phyloP scores from a whole-genome alignment of 2,329 filamentous ascomycete genomes.

The Pestalotiopsis sp. region DNA sequence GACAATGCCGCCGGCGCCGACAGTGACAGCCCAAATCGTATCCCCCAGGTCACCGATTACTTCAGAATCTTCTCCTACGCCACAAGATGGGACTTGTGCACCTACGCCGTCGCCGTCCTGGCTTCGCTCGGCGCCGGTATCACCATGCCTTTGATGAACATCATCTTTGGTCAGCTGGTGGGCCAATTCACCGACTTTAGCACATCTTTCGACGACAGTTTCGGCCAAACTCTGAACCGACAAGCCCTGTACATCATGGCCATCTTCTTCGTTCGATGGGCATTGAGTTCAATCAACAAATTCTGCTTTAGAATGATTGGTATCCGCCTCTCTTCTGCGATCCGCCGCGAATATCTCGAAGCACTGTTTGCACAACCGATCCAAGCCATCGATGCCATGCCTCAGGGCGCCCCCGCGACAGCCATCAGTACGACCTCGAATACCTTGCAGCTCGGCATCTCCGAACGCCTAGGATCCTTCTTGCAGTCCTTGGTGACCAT shows the following conservation, averaged over 20 bases:
- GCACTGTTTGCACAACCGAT: constrained; percentile 64
- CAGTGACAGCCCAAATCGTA: not conserved
- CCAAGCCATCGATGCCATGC: constrained; percentile 65
- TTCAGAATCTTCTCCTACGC: constrained; percentile 50
- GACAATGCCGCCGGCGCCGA: not conserved
- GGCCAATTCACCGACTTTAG: constrained; percentile 46
- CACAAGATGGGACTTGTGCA: constrained; percentile 47
- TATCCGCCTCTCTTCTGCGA: constrained; percentile 57
- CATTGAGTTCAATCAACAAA: constrained; percentile 61
- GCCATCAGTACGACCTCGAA: constrained; percentile 65
- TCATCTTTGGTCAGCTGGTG: constrained; percentile 54
- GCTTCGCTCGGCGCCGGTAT: constrained; percentile 26
- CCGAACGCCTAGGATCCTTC: constrained; percentile 60
- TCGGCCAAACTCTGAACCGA: constrained; percentile 40
- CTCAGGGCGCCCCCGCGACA: constrained; percentile 56
- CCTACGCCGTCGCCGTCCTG: constrained; percentile 43
- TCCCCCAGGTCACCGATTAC: constrained; percentile 13
- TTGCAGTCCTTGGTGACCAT: constrained; percentile 56
- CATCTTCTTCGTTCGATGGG: constrained; percentile 67
- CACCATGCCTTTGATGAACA: constrained; percentile 59
- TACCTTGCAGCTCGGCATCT: constrained; percentile 62
- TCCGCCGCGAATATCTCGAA: constrained; percentile 64
- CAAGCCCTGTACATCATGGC: constrained; percentile 67
- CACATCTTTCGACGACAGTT: constrained; percentile 32
- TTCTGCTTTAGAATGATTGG: constrained; percentile 61